Conservation (phyloP, 225 moss, liverwort and hornwort genomes). For the Rhytidiadelphus loreus region DNA sequence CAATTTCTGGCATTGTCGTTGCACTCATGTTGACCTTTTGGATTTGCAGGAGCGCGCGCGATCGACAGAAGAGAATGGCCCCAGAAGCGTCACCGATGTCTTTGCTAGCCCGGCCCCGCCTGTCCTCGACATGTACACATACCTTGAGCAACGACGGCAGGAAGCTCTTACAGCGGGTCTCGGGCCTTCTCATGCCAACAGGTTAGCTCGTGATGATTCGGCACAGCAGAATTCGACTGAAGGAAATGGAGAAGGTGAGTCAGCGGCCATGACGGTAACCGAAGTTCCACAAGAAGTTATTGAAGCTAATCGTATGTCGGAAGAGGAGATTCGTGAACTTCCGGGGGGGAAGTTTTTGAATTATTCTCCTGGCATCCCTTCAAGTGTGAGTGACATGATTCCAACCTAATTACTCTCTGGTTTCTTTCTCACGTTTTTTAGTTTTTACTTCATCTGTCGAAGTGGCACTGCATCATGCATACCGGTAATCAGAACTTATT, state of each 20-base stretch:
- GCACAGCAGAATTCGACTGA: not conserved
- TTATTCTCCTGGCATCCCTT: conserved; percentile 26
- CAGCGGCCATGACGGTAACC: not conserved
- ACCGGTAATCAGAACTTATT: not conserved
- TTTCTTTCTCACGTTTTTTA: not conserved
- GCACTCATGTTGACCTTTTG: not conserved
- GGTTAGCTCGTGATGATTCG: not conserved
- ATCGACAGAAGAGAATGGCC: conserved; percentile 21
- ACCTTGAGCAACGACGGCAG: conserved; percentile 39
- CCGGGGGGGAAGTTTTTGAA: conserved; percentile 34
- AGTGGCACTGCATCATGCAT: not conserved
- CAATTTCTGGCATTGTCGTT: not conserved
- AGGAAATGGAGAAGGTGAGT: not conserved
- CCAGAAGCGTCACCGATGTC: conserved; percentile 36
- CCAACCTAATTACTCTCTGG: not conserved
- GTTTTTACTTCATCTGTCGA: not conserved
- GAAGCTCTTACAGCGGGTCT: not conserved
- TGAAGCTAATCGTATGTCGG: conserved; percentile 31
- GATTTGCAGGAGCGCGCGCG: conserved; percentile 38
- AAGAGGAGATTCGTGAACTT: conserved; percentile 29
- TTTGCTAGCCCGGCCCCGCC: conserved; percentile 50
- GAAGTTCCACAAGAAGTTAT: conserved; percentile 18
- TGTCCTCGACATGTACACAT: conserved; percentile 44
- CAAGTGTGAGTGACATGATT: conserved; percentile 19
- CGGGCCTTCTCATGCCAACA: not conserved